Conservation (phyloP, 1,139 yeast genomes). For the Waltiozyma sp. region DNA sequence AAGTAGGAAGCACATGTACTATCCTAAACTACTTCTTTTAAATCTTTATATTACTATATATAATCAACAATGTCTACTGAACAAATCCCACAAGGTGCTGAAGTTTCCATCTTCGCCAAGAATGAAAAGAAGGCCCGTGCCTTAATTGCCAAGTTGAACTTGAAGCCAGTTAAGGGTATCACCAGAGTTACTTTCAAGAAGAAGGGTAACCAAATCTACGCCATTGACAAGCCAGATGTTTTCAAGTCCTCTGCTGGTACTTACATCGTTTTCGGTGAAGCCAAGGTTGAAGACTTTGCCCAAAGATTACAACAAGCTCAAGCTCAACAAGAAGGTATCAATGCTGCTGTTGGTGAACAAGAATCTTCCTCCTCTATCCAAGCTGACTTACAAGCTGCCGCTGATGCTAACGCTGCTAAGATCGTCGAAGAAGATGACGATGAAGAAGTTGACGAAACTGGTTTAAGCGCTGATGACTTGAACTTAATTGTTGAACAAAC, state of each 20-base stretch:
- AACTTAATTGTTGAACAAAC: constrained; percentile 84
- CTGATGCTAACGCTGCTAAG: constrained; percentile 30
- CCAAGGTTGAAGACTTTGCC: constrained; percentile 86
- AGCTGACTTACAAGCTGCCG: constrained; percentile 82
- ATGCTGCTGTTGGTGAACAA: constrained; percentile 26
- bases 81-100: constrained; percentile 81
- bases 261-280: constrained; percentile 95
- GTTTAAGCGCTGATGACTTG: constrained; percentile 69
- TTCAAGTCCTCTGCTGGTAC: constrained; percentile 92
- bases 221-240: constrained; percentile 91
- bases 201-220: constrained; percentile 86
- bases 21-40: too few relatives aligned
- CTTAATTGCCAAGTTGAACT: constrained; percentile 76
- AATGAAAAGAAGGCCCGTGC: constrained; percentile 96
- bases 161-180: constrained; percentile 87
- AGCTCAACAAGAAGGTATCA: constrained; percentile 32
- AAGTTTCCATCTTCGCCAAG: constrained; percentile 74
- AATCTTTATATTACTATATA: not conserved
- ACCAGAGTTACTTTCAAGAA: constrained; percentile 94
- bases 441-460: constrained; percentile 67
- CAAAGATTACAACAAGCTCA: constrained; percentile 74
- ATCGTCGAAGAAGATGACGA: constrained; percentile 38
- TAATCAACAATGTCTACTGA: constrained; percentile 8
- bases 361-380: constrained; percentile 72
- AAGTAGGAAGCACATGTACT: too few relatives aligned